Evolutionary conservation across 169 alveolate genomes (phyloP).

Genomic region (Plasmodium sp.): DNA sequence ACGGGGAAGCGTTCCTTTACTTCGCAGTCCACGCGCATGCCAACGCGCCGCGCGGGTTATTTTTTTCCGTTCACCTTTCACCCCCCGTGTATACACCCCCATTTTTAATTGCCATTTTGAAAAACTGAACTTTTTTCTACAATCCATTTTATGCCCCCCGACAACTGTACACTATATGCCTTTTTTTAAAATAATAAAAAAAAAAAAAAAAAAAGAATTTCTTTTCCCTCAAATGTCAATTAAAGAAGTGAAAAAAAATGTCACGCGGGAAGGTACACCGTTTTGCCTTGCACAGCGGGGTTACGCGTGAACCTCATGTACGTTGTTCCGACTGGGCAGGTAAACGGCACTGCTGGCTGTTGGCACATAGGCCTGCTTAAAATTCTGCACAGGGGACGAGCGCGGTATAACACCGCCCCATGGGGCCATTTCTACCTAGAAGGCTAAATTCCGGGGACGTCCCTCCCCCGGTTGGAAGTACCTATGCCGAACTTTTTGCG

Average conservation of each 20-base stretch:
- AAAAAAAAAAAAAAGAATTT: not conserved
- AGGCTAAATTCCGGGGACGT: not conserved
- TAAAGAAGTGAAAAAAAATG: not conserved
- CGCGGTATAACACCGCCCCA: not conserved
- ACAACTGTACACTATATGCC: not conserved
- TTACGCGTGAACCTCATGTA: not conserved
- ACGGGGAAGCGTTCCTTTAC: not conserved
- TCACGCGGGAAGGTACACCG: not conserved
- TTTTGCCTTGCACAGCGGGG: not conserved
- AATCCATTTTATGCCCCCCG: not conserved
- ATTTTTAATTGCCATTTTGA: not conserved
- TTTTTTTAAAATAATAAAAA: not conserved
- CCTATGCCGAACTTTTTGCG: not conserved
- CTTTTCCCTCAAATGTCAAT: too few species aligned
- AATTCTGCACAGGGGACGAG: not conserved
- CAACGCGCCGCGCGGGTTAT: not conserved
- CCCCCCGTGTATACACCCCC: not conserved
- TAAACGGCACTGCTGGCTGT: not conserved
- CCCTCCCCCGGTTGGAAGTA: not conserved
- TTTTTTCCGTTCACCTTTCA: conserved; percentile 7
- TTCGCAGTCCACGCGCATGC: not conserved
- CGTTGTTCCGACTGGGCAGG: not conserved
- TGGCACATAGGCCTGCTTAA: not conserved
- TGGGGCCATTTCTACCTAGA: not conserved
- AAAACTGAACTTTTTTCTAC: not conserved